Conservation (phyloP, 2,329 filamentous ascomycete species). For the Colletotrichum gigasporum region DNA sequence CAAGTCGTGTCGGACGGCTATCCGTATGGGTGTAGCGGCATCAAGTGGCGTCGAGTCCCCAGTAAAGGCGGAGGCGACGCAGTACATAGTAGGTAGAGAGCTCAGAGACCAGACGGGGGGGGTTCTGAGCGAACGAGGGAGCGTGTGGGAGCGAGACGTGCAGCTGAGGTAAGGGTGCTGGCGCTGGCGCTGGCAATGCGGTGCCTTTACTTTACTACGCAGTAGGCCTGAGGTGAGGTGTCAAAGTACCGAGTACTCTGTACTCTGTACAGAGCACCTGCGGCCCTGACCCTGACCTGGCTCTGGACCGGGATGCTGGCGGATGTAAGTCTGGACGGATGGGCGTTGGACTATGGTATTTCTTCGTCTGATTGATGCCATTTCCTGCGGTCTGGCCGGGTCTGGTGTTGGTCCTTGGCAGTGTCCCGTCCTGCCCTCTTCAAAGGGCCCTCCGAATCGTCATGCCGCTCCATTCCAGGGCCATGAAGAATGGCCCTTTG, state of each 20-base stretch:
- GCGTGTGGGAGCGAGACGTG: neutral
- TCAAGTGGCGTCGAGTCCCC: constrained; percentile 22
- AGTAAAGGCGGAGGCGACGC: constrained; percentile 24
- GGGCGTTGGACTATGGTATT: constrained; percentile 18
- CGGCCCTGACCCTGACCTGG: neutral
- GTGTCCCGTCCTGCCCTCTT: constrained; percentile 5
- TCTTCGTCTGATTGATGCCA: constrained; percentile 31
- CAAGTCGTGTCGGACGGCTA: constrained; percentile 29
- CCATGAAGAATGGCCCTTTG: constrained; percentile 1
- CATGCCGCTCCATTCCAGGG: no score
- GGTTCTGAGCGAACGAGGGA: neutral
- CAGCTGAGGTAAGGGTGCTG: constrained; percentile 16
- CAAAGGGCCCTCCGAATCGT: neutral
- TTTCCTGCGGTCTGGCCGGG: constrained; percentile 17
- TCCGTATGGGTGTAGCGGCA: constrained; percentile 30
- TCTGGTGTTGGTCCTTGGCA: constrained; percentile 15
- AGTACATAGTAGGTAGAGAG: no score
- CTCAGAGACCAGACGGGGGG: constrained; percentile 1
- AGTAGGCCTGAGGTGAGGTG: constrained; percentile 15
- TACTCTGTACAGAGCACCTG: neutral
- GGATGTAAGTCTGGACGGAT: constrained; percentile 13
- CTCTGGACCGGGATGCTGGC: neutral
- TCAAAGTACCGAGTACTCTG: constrained; percentile 15
- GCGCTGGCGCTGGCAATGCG: no score
- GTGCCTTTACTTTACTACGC: no score